phyloP scores from a whole-genome alignment of 2,329 filamentous ascomycete genomes.

The Pseudogymnoascus sp. region DNA sequence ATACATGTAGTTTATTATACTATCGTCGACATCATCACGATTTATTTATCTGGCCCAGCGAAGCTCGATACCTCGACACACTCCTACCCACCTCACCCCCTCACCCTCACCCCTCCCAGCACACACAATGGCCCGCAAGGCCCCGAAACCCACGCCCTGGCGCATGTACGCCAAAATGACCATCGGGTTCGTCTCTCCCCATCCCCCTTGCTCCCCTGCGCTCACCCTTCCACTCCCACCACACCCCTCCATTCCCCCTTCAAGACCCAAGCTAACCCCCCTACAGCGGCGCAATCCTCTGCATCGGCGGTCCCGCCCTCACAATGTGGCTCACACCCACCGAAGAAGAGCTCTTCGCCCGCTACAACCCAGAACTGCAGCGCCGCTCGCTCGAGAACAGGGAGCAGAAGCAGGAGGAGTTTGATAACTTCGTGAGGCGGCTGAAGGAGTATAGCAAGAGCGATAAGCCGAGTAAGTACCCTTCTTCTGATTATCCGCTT shows the following conservation, averaged over 20 bases:
- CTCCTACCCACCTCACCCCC: background rate
- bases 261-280: slow-evolving; percentile 18
- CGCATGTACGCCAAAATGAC: slow-evolving; percentile 61
- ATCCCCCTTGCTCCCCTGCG: slow-evolving; percentile 4
- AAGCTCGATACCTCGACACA: background rate
- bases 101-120: background rate
- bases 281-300: slow-evolving; percentile 58
- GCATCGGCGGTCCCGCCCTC: slow-evolving; percentile 77
- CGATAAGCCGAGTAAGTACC: slow-evolving; percentile 68
- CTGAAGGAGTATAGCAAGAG: slow-evolving; percentile 87
- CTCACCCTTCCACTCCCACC: slow-evolving; percentile 1
- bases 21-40: slow-evolving; percentile 3
- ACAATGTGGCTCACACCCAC: slow-evolving; percentile 73
- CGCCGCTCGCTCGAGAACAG: slow-evolving; percentile 75
- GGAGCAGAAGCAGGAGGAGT: slow-evolving; percentile 69
- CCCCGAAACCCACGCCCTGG: slow-evolving; percentile 46
- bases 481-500: background rate
- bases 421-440: slow-evolving; percentile 75
- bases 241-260: background rate
- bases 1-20: background rate
- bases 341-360: slow-evolving; percentile 85
- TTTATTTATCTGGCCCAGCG: background rate
- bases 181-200: slow-evolving; percentile 46
- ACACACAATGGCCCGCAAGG: background rate
- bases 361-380: slow-evolving; percentile 92